A percentile compares a stretch with the other conserved stretches of the same genome.
Evolutionary conservation across 148 eudicot species (phyloP).

Genomic region (Nepenthes gracilis): DNA sequence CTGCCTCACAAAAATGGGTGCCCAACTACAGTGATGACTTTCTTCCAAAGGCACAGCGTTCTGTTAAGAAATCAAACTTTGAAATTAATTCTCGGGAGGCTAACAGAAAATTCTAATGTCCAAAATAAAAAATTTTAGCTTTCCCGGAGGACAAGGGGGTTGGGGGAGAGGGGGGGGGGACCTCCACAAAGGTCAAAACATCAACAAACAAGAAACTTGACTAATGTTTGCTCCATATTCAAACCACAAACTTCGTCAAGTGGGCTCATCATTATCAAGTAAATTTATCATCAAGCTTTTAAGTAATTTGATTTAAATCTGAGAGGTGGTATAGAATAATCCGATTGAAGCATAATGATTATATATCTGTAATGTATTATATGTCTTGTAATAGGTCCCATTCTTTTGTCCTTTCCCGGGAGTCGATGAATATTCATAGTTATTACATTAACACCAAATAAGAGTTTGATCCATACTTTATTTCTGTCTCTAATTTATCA

Average conservation of each 20-base stretch:
- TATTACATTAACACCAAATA: constrained; percentile 2
- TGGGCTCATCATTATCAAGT: too few species aligned
- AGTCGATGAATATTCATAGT: background rate
- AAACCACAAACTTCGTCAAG: too few species aligned
- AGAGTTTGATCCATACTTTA: background rate
- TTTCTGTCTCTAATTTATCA: background rate
- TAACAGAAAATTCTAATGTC: background rate
- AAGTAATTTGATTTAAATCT: too few species aligned
- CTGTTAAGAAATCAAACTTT: constrained; percentile 28
- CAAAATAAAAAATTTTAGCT: background rate
- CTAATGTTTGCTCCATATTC: too few species aligned
- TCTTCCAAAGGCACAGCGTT: constrained; percentile 58
- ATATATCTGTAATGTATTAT: too few species aligned
- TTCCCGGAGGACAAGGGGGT: too few species aligned
- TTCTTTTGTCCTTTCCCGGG: background rate
- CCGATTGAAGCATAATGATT: too few species aligned
- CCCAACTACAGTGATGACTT: constrained; percentile 61
- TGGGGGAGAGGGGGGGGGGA: too few species aligned
- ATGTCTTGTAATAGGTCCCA: background rate
- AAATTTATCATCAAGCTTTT: too few species aligned
- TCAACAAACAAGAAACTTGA: too few species aligned
- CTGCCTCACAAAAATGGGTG: constrained; percentile 81
- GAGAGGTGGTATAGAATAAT: too few species aligned
- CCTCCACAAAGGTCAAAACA: too few species aligned
- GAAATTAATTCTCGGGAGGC: background rate